Conservation (phyloP, 352 stramenopile genomes). For the Phytophthora pistaciae region DNA sequence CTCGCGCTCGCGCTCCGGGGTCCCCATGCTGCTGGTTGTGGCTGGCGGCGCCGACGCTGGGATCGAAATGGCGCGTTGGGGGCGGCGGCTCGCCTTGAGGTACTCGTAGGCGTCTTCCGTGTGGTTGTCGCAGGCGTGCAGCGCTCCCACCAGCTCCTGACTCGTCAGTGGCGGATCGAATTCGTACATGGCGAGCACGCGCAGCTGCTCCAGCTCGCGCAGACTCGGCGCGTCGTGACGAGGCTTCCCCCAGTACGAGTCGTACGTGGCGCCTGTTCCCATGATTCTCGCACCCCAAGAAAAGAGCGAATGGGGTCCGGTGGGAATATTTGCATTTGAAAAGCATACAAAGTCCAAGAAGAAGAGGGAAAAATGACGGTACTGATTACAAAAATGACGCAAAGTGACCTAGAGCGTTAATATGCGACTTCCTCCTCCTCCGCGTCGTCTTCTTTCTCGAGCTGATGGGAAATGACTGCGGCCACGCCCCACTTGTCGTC, state of each 20-base stretch:
- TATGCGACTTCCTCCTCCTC: conserved; percentile 11
- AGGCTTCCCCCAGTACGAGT: conserved; percentile 22
- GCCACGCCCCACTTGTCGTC: conserved; percentile 65
- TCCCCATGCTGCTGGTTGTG: conserved; percentile 9
- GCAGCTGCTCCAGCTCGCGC: conserved; percentile 60
- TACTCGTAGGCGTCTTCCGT: conserved; percentile 59
- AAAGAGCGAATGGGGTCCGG: neutral
- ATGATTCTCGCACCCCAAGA: conserved; percentile 14
- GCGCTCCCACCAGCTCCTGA: conserved; percentile 56
- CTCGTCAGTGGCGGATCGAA: conserved; percentile 56
- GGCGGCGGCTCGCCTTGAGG: conserved; percentile 49
- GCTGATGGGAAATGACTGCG: conserved; percentile 52
- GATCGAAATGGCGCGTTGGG: conserved; percentile 8
- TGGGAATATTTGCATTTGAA: neutral
- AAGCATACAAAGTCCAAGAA: neutral
- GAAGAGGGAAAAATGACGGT: conserved; percentile 14
- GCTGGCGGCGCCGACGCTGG: conserved; percentile 16
- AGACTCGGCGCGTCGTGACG: conserved; percentile 36
- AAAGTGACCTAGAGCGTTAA: conserved; percentile 1
- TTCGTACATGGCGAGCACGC: conserved; percentile 69
- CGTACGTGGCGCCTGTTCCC: conserved; percentile 18
- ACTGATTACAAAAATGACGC: conserved; percentile 16
- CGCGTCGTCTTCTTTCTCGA: conserved; percentile 37
- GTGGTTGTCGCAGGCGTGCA: conserved; percentile 53
- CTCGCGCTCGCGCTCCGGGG: conserved; percentile 26